A percentile compares a stretch with the other conserved stretches of the same genome.
Evolutionary conservation across 495 filamentous ascomycete species (phyloP).

Genomic region (Ramalina intermedia): DNA sequence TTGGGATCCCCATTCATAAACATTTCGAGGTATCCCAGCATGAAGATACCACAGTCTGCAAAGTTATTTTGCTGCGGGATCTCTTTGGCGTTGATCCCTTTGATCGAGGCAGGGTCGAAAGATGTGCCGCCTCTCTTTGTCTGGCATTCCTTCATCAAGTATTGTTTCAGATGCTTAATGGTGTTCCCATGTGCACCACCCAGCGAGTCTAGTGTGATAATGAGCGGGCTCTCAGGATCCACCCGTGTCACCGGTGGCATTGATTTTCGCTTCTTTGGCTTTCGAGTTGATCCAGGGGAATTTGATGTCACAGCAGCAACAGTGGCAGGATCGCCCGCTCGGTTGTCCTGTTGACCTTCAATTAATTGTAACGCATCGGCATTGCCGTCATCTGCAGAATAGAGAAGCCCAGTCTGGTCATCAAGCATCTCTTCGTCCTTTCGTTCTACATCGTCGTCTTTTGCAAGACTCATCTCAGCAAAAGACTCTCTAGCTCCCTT

Average conservation of each 20-base stretch:
- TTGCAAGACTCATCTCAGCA: constrained; percentile 14
- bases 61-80: constrained; percentile 73
- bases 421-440: constrained; percentile 10
- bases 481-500: constrained; percentile 12
- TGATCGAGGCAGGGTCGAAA: constrained; percentile 32
- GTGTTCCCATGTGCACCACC: constrained; percentile 44
- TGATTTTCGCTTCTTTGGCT: constrained; percentile 23
- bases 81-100: constrained; percentile 52
- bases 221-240: constrained; percentile 38
- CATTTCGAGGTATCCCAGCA: constrained; percentile 68
- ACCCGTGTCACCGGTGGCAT: constrained; percentile 14
- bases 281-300: not conserved
- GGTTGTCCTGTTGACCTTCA: not conserved
- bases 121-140: constrained; percentile 47
- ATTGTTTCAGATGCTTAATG: constrained; percentile 54
- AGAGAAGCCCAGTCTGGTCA: not conserved
- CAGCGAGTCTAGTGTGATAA: constrained; percentile 85
- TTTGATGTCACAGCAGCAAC: too few species aligned
- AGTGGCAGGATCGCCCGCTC: not conserved
- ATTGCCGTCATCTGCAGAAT: too few species aligned
- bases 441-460: not conserved
- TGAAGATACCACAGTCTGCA: constrained; percentile 78
- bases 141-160: constrained; percentile 56
- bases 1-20: constrained; percentile 55
- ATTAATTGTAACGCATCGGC: too few species aligned